Evolutionary conservation across 768 basidiomycete genomes (phyloP), one percentile per base, ranked within the genome.

Genomic region (Termitomyces sp.): DNA sequence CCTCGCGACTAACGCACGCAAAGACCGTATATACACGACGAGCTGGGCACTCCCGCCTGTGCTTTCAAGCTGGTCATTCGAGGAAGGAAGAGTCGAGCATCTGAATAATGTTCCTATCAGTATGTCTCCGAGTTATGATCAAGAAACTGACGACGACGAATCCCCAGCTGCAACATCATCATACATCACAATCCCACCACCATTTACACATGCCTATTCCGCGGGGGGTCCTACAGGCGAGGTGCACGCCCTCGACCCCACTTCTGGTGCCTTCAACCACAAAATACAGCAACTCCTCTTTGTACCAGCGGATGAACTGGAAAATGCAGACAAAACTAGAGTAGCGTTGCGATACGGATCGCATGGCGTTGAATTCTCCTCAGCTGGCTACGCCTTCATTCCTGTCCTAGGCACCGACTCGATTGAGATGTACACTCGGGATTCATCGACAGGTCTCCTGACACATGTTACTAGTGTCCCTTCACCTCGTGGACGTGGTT

Each of bases 141-240:
- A 9, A 39, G 18, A 2, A 22, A 49, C n/a, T 13, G n/a, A n/a
- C 4, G 28, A 33, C 54, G 2, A 40, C 22, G 51, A 20, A 39
- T 46, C 20, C 55, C 1, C 59, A 83, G 81, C 81, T n/a, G 81
- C 84, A 9, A 80, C 79, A 0, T 85, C 84, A 5, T 84, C 82
- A 0, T 84, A 84, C 62, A 78, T 84, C 22, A 72, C 75, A 18
- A 66, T 83, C 3, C 82, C 83, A 1, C 76, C 78, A 4, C 83
- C 82, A 1, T 80, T 72, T 66, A 78, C 75, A 7, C 77, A 80
- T 62, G 66, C 77, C 6, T 85, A 84, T 69, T 82, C 82, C 28
- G 74, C 74, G 7, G 82, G 83, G 2, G 83, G 83, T 1, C 83
- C 82, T 1, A 78, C 80, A 0, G 83, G 81, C 3, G 82, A 84